Evolutionary conservation across 176 grass and related monocot species (phyloP), one percentile per base, ranked within the genome.

Genomic region (Triticum monococcum): DNA sequence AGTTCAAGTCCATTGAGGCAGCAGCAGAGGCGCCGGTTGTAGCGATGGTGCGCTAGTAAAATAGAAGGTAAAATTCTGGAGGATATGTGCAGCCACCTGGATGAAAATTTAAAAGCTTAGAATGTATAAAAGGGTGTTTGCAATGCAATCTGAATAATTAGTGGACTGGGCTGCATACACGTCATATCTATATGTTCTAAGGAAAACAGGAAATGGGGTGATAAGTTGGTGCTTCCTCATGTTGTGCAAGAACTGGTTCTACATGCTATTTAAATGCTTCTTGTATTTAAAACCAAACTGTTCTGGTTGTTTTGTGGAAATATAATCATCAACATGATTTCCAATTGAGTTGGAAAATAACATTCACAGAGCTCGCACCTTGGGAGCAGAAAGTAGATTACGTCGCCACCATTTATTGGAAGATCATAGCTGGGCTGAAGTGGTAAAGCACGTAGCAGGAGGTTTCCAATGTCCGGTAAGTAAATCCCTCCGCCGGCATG

Each of bases 381-480:
- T 36, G 35, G 35, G 35, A 36, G 35, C 35, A 36, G 35, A 35
- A 35, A 36, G 35, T 7, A 6, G 35, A 36, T 36, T 36, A 36
- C 35, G 5, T 36, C 35, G 5, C 35, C 5, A 36, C 35, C 35
- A 36, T 36, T 36, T 36, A 36, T 36, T 36, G 35, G 35, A 36
- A 6, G 35, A 36, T 36, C 35, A 7, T 36, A 36, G 35, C 35
- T 7, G 35, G 35, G 35, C 35, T 36, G 35, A 36, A 36, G 35
- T 36, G 35, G 5, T 36, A 36, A 36, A 36, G 35, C 35, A 36
- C 35, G 28, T 30, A 30, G 28, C 28, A 30, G 28, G 28, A 30
- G 28, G 28, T 30, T 20, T 73, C 96, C 96, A 98, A 56, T 98
- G 93, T 31, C 96, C 96, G 81, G 91, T 98, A 77, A 98, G 96